A percentile compares a stretch with the other conserved stretches of the same genome.
Evolutionary conservation across 257 asterid genomes (phyloP).

Genomic region (Scutellaria barbata): DNA sequence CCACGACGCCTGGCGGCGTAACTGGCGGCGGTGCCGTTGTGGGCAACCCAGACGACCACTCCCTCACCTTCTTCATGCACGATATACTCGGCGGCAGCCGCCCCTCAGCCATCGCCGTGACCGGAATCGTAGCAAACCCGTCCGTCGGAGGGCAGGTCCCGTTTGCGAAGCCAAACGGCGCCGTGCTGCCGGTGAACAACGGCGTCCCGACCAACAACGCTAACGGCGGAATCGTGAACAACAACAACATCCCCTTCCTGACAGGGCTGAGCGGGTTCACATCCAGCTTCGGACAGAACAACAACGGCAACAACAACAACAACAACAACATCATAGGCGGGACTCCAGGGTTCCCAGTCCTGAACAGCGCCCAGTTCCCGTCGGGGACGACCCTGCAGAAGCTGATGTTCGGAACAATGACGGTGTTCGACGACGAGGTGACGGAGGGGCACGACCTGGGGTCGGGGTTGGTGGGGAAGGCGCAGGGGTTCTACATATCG

Average conservation of each 20-base stretch:
- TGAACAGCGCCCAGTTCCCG: conserved; percentile 65
- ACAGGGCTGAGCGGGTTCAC: conserved; percentile 79
- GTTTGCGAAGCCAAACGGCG: conserved; percentile 85
- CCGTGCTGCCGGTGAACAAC: conserved; percentile 68
- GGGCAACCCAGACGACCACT: conserved; percentile 43
- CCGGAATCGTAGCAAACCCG: conserved; percentile 81
- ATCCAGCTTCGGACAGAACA: conserved; percentile 58
- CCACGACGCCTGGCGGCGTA: conserved; percentile 23
- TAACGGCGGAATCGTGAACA: conserved; percentile 71
- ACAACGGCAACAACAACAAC: conserved; percentile 30
- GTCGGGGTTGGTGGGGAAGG: conserved; percentile 79
- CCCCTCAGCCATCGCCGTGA: conserved; percentile 84
- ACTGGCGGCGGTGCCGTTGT: not conserved
- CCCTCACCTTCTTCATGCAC: conserved; percentile 83
- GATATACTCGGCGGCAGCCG: conserved; percentile 86
- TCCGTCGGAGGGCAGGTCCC: conserved; percentile 82
- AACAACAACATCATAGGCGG: conserved; percentile 68
- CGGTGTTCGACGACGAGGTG: conserved; percentile 75
- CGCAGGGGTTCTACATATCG: conserved; percentile 78
- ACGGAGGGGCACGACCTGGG: conserved; percentile 75
- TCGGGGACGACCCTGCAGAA: conserved; percentile 70
- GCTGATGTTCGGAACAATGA: conserved; percentile 90
- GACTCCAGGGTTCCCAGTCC: conserved; percentile 64
- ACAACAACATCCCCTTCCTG: conserved; percentile 89
- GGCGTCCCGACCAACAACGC: conserved; percentile 67